Percentiles rank a stretch among this genome's conserved stretches.
These are phyloP conservation scores for Ogataea ramenticola DNA, from an alignment of 805 yeast genomes.

Conservation along the genomic window DNA sequence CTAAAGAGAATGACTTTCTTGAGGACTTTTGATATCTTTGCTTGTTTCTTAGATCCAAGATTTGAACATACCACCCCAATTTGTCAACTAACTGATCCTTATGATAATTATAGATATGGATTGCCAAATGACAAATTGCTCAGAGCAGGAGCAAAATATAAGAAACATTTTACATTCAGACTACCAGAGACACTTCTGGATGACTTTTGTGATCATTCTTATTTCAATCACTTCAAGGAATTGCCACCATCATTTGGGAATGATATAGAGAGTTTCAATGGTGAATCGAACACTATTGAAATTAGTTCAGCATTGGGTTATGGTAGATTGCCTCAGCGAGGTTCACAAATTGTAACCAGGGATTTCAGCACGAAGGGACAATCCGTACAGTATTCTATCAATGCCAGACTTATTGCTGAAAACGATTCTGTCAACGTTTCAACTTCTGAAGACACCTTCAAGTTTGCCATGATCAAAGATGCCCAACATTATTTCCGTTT, in stretches of 20 bases:
- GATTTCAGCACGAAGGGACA: constrained; percentile 35
- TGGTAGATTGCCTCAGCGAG: constrained; percentile 41
- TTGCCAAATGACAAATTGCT: constrained; percentile 38
- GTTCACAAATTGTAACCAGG: constrained; percentile 44
- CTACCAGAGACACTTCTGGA: constrained; percentile 48
- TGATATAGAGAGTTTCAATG: constrained; percentile 19
- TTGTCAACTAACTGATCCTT: constrained; percentile 10
- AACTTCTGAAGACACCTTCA: constrained; percentile 4
- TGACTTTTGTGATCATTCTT: constrained; percentile 38
- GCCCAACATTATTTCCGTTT: constrained; percentile 16
- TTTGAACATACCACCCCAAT: not conserved
- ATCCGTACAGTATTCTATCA: constrained; percentile 44
- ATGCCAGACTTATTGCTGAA: constrained; percentile 38
- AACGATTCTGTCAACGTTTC: not conserved
- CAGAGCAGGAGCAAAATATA: constrained; percentile 39
- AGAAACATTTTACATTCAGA: constrained; percentile 50
- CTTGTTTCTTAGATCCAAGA: constrained; percentile 22
- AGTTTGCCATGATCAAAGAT: constrained; percentile 9
- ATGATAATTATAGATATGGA: constrained; percentile 26
- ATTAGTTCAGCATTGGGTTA: constrained; percentile 41
- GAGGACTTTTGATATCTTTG: constrained; percentile 44
- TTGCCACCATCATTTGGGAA: constrained; percentile 37
- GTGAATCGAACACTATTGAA: constrained; percentile 17
- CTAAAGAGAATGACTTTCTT: constrained; percentile 27
- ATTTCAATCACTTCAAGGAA: constrained; percentile 24